Evolutionary conservation across 2,329 filamentous ascomycete species (phyloP).

Genomic region (Beauveria caledonica): DNA sequence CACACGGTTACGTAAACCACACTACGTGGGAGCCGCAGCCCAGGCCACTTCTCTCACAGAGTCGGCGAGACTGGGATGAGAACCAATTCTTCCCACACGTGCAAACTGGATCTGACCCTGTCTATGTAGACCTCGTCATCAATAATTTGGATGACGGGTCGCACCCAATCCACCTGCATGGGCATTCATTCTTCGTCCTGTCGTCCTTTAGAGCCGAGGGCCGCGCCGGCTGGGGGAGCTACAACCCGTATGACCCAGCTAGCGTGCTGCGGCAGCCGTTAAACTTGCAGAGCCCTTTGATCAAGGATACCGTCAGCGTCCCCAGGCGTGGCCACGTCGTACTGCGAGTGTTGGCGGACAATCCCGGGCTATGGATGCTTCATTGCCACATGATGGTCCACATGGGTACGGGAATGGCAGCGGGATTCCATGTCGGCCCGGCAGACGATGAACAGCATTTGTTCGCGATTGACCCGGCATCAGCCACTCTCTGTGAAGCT

Average conservation of each 20-base stretch:
- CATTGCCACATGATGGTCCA: slow-evolving; percentile 24
- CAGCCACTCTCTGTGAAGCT: slow-evolving; percentile 12
- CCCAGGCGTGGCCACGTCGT: slow-evolving; percentile 22
- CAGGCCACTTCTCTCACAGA: slow-evolving; percentile 15
- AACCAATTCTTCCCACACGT: slow-evolving; percentile 18
- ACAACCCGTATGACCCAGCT: slow-evolving; percentile 17
- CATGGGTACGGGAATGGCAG: slow-evolving; percentile 20
- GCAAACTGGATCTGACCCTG: slow-evolving; percentile 8
- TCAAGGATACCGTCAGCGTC: slow-evolving; percentile 33
- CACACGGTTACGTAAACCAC: slow-evolving; percentile 20
- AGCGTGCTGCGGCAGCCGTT: not conserved
- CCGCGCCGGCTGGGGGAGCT: slow-evolving; percentile 18
- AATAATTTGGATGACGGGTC: slow-evolving; percentile 27
- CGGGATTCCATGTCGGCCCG: slow-evolving; percentile 19
- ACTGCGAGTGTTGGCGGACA: slow-evolving; percentile 17
- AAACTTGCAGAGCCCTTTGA: slow-evolving; percentile 16
- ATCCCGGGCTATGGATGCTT: slow-evolving; percentile 21
- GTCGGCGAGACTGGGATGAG: slow-evolving; percentile 16
- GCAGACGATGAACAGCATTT: slow-evolving; percentile 15
- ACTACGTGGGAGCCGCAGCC: slow-evolving; percentile 19
- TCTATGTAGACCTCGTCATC: slow-evolving; percentile 21
- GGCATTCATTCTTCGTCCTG: slow-evolving; percentile 42
- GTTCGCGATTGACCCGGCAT: slow-evolving; percentile 12
- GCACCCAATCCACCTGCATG: slow-evolving; percentile 44
- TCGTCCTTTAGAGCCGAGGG: slow-evolving; percentile 16